Base-by-base conservation (phyloP, 106 monocot genomes). In the Narthecium ossifragum region DNA sequence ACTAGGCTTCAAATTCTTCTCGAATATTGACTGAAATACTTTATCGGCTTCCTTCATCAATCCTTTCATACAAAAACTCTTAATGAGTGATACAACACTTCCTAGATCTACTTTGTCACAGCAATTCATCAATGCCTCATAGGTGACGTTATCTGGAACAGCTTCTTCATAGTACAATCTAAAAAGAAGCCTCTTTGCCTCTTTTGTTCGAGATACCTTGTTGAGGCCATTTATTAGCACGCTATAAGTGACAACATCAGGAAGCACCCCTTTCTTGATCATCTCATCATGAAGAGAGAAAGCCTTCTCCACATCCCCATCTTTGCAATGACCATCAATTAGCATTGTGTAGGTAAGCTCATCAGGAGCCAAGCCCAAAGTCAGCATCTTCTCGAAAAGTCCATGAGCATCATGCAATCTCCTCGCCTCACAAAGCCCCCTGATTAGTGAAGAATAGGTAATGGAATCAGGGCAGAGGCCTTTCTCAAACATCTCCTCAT, bases 141-240 rank as follows among this genome's bases (percentile, higher is more conserved):
- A 93, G 18, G 69, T 70, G 39, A 81, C 30, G 25, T 76, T 73
- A 46, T 82, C 79, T 10, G 85, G 79, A 68, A 77, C 64, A 41
- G 56, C 26, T 8, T 85, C 69, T 40, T 85, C 76, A 49, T 82
- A 46, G 10, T 77, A 68, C 62, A 78, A 46, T 48, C 65, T 80
- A 53, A 88, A 77, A 23, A 93, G 77, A 29, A 93, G 66, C 46
- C 59, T 30, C 34, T 72, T 79, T 23, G 93, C 88, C 70, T 93
- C 88, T 39, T 81, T 85, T 32, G 82, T 74, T 51, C 82, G 55
- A 32, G 72, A 73, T 60, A 55, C 69, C 57, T 85, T 88, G 32
- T 59, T 77, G 49, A 93, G 75, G 39, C 93, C 88, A 59, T 85
- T 85, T 55, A 93, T 93, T 34, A 93, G 80, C 55, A 93, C 93